Percentiles rank a stretch among this genome's conserved stretches.
phyloP scores from a whole-genome alignment of 164 flowering plant genomes.

The Berberis thunbergii region DNA sequence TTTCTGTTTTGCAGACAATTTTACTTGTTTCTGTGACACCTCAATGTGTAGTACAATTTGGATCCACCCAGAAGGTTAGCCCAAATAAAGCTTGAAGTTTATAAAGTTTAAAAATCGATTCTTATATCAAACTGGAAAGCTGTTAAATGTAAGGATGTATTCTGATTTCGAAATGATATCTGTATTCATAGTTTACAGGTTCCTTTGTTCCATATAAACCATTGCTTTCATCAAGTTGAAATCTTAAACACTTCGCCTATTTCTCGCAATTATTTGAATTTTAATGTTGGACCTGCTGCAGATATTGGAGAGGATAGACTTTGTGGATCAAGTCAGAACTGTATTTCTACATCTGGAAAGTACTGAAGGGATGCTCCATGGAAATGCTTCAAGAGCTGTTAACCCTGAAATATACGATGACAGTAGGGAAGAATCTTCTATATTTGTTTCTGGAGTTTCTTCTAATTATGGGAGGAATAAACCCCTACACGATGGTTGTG shows the following conservation, averaged over 20 bases:
- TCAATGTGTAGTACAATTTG: slow-evolving; percentile 66
- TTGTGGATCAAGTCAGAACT: slow-evolving; percentile 39
- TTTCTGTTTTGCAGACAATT: slow-evolving; percentile 45
- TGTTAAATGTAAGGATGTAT: background rate
- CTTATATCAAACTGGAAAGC: background rate
- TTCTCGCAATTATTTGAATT: too few species aligned
- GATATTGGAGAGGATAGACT: slow-evolving; percentile 45
- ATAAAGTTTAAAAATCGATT: background rate
- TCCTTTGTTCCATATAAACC: too few species aligned
- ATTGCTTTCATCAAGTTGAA: background rate
- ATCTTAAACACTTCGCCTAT: background rate
- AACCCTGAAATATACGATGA: slow-evolving; percentile 19
- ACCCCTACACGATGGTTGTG: slow-evolving; percentile 9
- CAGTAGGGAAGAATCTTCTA: slow-evolving; percentile 26
- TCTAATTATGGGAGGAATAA: slow-evolving; percentile 15
- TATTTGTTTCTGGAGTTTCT: slow-evolving; percentile 21
- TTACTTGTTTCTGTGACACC: slow-evolving; percentile 53
- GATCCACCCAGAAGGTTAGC: slow-evolving; percentile 71
- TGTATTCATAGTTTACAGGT: background rate
- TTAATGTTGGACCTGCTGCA: slow-evolving; percentile 20
- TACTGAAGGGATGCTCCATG: slow-evolving; percentile 13
- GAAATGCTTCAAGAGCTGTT: slow-evolving; percentile 17
- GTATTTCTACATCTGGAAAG: slow-evolving; percentile 27
- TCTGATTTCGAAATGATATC: background rate
- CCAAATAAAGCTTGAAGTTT: background rate